A percentile compares a stretch with the other conserved stretches of the same genome.
Evolutionary conservation across 768 basidiomycete genomes (phyloP).

Genomic region (Mycena polygramma): DNA sequence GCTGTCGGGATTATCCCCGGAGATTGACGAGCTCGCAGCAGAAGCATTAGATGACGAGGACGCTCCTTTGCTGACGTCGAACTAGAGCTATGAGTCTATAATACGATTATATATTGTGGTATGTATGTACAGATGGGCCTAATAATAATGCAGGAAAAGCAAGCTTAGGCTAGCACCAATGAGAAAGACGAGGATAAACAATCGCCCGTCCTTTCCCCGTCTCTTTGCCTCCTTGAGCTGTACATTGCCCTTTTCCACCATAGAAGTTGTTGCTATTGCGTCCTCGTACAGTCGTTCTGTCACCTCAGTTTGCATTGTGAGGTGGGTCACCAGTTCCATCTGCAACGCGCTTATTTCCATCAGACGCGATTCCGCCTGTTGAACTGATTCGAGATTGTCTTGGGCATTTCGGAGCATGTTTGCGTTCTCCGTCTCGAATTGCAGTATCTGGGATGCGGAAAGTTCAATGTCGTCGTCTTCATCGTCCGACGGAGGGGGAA

Average conservation of each 20-base stretch:
- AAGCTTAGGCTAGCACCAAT: constrained; percentile 92
- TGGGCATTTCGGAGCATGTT: constrained; percentile 87
- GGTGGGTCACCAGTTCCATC: constrained; percentile 89
- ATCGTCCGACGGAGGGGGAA: constrained; percentile 55
- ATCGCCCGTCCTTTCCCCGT: constrained; percentile 86
- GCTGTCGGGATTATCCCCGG: constrained; percentile 61
- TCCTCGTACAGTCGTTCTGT: constrained; percentile 97
- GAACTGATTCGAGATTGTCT: constrained; percentile 88
- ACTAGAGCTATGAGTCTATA: constrained; percentile 21
- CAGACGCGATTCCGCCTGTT: constrained; percentile 91
- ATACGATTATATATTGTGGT: constrained; percentile 3
- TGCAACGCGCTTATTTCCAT: constrained; percentile 95
- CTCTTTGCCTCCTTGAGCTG: constrained; percentile 92
- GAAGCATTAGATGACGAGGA: constrained; percentile 70
- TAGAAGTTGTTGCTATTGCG: constrained; percentile 87
- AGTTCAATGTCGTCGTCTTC: constrained; percentile 86
- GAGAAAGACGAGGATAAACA: constrained; percentile 93
- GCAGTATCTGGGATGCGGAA: constrained; percentile 88
- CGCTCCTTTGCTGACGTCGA: constrained; percentile 64
- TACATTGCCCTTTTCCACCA: constrained; percentile 89
- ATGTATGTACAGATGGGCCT: constrained; percentile 37
- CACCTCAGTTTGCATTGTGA: constrained; percentile 90
- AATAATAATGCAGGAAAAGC: constrained; percentile 95
- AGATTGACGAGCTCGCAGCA: constrained; percentile 66
- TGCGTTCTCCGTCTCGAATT: constrained; percentile 94